These are phyloP conservation scores for Thinopyrum elongatum DNA, from an alignment of 176 grass and related monocot genomes.

Conservation along the genomic window DNA sequence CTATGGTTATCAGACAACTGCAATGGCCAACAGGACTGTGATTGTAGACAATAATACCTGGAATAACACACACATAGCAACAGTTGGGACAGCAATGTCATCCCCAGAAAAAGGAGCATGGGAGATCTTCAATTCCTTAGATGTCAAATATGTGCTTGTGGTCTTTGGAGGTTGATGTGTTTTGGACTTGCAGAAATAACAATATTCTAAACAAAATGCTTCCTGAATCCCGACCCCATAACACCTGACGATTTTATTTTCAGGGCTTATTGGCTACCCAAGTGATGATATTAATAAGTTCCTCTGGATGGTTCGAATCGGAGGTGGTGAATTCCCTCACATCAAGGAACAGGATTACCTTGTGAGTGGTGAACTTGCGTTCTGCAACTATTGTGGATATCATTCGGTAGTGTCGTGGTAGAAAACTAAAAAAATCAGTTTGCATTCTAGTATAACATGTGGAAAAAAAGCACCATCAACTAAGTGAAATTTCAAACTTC, in stretches of 20 bases:
- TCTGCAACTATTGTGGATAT: neutral
- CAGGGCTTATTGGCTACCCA: conserved; percentile 91
- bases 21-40: conserved; percentile 98
- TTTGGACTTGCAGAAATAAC: neutral
- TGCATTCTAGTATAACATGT: neutral
- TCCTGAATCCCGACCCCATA: conserved; percentile 23
- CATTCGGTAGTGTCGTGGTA: neutral
- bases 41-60: conserved; percentile 99
- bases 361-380: conserved; percentile 56
- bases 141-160: conserved; percentile 95
- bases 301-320: conserved; percentile 97
- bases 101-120: conserved; percentile 97
- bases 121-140: conserved; percentile 98
- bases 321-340: conserved; percentile 94
- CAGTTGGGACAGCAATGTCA: conserved; percentile 98
- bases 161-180: conserved; percentile 81
- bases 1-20: conserved; percentile 99
- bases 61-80: conserved; percentile 99
- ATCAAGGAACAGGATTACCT: conserved; percentile 96
- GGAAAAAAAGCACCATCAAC: neutral
- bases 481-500: neutral
- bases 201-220: neutral
- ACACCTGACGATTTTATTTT: conserved; percentile 24
- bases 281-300: conserved; percentile 99
- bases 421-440: neutral